Percentiles rank a stretch among this genome's conserved stretches.
Conservation (phyloP, 495 filamentous ascomycete species). For the Zalerion maritima region DNA sequence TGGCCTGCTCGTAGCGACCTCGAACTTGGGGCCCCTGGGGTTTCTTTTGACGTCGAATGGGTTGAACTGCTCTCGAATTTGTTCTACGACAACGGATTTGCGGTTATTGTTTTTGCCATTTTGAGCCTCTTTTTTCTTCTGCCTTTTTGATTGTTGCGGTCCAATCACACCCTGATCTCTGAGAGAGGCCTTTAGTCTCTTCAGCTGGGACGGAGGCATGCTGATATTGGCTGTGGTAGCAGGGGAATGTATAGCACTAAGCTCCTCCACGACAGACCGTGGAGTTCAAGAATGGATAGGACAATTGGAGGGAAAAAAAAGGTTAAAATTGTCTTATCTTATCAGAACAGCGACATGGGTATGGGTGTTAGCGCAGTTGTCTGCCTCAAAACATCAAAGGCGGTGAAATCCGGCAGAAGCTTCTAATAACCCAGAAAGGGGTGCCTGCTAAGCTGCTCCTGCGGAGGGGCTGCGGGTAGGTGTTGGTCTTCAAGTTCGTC, state of each 20-base stretch:
- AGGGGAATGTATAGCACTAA: neutral
- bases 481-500: too few relatives aligned
- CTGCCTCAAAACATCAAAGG: too few relatives aligned
- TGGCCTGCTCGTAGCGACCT: slow-evolving; percentile 47
- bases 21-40: slow-evolving; percentile 56
- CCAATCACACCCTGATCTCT: slow-evolving; percentile 75
- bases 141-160: slow-evolving; percentile 82
- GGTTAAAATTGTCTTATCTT: too few relatives aligned
- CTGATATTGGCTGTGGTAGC: slow-evolving; percentile 5
- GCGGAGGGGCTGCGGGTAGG: too few relatives aligned
- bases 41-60: slow-evolving; percentile 83
- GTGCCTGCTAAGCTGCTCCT: too few relatives aligned
- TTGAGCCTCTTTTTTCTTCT: slow-evolving; percentile 60
- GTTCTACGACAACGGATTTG: slow-evolving; percentile 57
- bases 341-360: too few relatives aligned
- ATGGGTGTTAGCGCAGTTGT: too few relatives aligned
- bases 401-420: too few relatives aligned
- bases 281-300: neutral
- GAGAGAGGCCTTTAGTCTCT: slow-evolving; percentile 82
- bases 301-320: too few relatives aligned
- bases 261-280: slow-evolving; percentile 2
- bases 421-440: too few relatives aligned
- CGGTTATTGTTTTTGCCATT: slow-evolving; percentile 44
- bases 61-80: slow-evolving; percentile 90
- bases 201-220: slow-evolving; percentile 93